Evolutionary conservation across 495 filamentous ascomycete genomes (phyloP).

Genomic region (Neurospora sp.): DNA sequence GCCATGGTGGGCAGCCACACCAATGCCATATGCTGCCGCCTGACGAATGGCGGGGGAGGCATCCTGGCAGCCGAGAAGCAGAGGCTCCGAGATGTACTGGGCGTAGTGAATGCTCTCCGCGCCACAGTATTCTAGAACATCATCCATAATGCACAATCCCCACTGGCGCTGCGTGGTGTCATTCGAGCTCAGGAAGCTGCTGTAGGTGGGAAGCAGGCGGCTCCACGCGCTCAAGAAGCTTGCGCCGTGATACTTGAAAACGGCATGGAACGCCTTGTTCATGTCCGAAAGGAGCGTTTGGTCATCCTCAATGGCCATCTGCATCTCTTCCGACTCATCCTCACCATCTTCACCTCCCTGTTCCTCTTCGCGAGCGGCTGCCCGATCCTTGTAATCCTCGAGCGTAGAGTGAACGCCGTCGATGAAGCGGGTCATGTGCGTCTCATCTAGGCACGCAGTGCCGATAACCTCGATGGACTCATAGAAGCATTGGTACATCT

Average conservation of each 20-base stretch:
- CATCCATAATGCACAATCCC: constrained; percentile 97
- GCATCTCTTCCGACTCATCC: constrained; percentile 67
- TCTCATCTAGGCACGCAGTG: constrained; percentile 61
- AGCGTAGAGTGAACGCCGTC: constrained; percentile 71
- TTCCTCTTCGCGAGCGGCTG: constrained; percentile 65
- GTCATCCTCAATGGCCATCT: constrained; percentile 94
- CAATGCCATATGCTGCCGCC: constrained; percentile 92
- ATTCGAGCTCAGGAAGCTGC: constrained; percentile 67
- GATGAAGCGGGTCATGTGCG: constrained; percentile 81
- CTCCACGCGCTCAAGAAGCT: constrained; percentile 83
- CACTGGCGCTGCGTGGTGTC: constrained; percentile 95
- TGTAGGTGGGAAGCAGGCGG: constrained; percentile 71
- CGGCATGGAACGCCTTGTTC: constrained; percentile 99
- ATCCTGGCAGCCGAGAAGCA: constrained; percentile 75
- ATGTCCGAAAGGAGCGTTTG: constrained; percentile 95
- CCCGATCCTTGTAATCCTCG: constrained; percentile 83
- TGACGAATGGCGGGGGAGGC: constrained; percentile 84
- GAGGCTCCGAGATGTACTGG: constrained; percentile 71
- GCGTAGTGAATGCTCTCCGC: constrained; percentile 73
- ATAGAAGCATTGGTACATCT: constrained; percentile 99
- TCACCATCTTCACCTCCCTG: constrained; percentile 46
- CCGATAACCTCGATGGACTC: constrained; percentile 94
- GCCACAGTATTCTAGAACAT: constrained; percentile 94
- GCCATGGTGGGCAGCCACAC: constrained; percentile 90
- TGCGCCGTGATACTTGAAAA: constrained; percentile 90